Base-by-base conservation (phyloP, 805 yeast species). In the Kazachstania kunashirensis region DNA sequence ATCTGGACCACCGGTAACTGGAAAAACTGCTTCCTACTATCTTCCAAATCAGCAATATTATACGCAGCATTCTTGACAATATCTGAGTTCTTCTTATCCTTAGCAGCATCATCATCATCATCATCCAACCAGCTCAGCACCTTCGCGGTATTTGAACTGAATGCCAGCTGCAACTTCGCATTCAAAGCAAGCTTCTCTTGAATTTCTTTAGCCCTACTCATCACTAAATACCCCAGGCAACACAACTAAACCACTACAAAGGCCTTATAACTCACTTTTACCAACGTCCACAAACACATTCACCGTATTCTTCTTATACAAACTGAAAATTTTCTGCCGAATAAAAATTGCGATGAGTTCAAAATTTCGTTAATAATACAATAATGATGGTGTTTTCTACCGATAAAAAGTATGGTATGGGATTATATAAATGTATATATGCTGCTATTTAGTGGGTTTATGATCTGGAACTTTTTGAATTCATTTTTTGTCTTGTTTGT, bases 401-500 rank as follows among this genome's bases (percentile, higher is more conserved):
- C n/a, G n/a, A n/a, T n/a, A n/a, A n/a, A n/a, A n/a, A n/a, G n/a
- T n/a, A n/a, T n/a, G n/a, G n/a, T n/a, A n/a, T n/a, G n/a, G n/a
- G n/a, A n/a, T n/a, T n/a, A n/a, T n/a, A n/a, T n/a, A n/a, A n/a
- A n/a, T n/a, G n/a, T n/a, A n/a, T n/a, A n/a, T n/a, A n/a, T n/a
- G n/a, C n/a, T n/a, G n/a, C n/a, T n/a, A n/a, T n/a, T n/a, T n/a
- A n/a, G n/a, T n/a, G n/a, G 8, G 24, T 9, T 30, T 20, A 30
- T 30, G 11, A 21, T 24, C 40, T 33, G 3, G 39, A 38, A 33
- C 52, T 44, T 33, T 53, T 56, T 19, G 38, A 36, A 29, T 39
- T 31, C 38, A 42, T 71, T 25, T 54, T 42, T 34, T 57, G 62
- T 18, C 54, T 59, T 50, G 67, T 71, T 45, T 75, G 74, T 29